Base-by-base conservation (phyloP, 176 grass and related monocot species). In the Oryza glaberrima region DNA sequence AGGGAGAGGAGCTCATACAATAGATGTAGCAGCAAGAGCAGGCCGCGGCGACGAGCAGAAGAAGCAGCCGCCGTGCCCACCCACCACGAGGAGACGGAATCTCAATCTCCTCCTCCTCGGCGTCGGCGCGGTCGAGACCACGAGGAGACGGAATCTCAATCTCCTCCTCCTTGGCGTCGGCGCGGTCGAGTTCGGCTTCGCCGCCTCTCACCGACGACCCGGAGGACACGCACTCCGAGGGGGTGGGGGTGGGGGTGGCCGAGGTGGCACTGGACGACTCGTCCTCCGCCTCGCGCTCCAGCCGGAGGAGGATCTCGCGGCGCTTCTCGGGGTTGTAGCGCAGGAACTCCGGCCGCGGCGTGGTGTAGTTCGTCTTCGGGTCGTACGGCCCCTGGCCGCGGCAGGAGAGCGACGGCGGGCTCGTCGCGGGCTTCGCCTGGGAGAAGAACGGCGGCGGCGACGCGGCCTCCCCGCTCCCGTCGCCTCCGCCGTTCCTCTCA, bases 341-440 rank as follows among this genome's bases (percentile, higher is more conserved):
- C 77, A 93, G 86, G 86, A 94, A 97, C 16, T 88, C 81, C 6
- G 92, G 95, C 71, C 95, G 90, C 26, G 88, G 90, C 11, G 82
- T 90, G 69, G 90, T 93, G 79, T 86, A 97, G 88, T 97, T 94
- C 4, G 86, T 94, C 89, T 86, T 76, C 3, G 95, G 95, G 48
- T 97, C 81, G 82, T 97, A 94, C 70, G 90, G 12, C 61, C 88
- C 75, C 47, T 60, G 20, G 67, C 68, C 60, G 60, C 47, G 70
- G 1, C 77, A 40, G 14, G 82, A 23, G 71, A 73, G 66, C 30
- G 82, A 67, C 11, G 77, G 67, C 67, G 78, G 65, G 81, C 45
- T 80, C 44, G 34, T 72, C 25, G 13, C 45, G 28, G 54, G 51
- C 69, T 86, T 83, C 23, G 44, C 19, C 38, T 64, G 82, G 22